Percentiles rank a stretch among this genome's conserved stretches.
These are phyloP conservation scores for Pseudomonodictys pantanalensis DNA, from an alignment of 495 filamentous ascomycete genomes.

Conservation along the genomic window DNA sequence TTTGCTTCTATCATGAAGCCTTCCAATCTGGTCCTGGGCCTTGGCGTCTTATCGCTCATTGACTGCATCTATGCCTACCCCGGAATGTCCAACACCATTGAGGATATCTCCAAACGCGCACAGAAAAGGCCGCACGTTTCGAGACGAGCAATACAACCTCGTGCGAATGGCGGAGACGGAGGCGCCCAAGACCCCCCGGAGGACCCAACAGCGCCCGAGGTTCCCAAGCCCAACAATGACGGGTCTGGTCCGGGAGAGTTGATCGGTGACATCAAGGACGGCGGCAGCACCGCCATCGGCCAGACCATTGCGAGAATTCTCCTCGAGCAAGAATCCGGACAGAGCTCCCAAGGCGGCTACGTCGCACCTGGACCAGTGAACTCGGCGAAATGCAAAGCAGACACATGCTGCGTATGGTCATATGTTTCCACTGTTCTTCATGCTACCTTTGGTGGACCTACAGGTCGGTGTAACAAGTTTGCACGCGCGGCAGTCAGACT, in stretches of 20 bases:
- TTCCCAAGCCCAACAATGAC: slow-evolving; percentile 2
- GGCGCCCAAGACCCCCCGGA: not conserved
- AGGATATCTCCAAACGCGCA: slow-evolving; percentile 5
- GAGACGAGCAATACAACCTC: not conserved
- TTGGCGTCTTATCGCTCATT: slow-evolving; percentile 2
- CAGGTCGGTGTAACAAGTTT: slow-evolving; percentile 30
- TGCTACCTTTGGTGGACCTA: slow-evolving; percentile 15
- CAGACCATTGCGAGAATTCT: slow-evolving; percentile 26
- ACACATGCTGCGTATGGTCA: slow-evolving; percentile 30
- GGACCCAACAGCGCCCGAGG: not conserved
- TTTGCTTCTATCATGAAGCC: slow-evolving; percentile 9
- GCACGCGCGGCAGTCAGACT: slow-evolving; percentile 33
- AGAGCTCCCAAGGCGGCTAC: slow-evolving; percentile 13
- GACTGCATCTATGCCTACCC: slow-evolving; percentile 6
- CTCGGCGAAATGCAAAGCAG: slow-evolving; percentile 10
- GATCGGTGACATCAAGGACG: slow-evolving; percentile 27
- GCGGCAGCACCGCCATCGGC: slow-evolving; percentile 15
- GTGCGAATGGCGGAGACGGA: not conserved
- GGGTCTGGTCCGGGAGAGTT: slow-evolving; percentile 2
- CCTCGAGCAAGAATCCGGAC: slow-evolving; percentile 7
- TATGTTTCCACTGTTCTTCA: slow-evolving; percentile 14
- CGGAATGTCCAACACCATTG: slow-evolving; percentile 10
- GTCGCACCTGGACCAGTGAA: not conserved
- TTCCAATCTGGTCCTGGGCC: slow-evolving; percentile 1
- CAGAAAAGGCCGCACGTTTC: not conserved